Evolutionary conservation across 495 filamentous ascomycete genomes (phyloP).

Genomic region (Trichoderma virens): DNA sequence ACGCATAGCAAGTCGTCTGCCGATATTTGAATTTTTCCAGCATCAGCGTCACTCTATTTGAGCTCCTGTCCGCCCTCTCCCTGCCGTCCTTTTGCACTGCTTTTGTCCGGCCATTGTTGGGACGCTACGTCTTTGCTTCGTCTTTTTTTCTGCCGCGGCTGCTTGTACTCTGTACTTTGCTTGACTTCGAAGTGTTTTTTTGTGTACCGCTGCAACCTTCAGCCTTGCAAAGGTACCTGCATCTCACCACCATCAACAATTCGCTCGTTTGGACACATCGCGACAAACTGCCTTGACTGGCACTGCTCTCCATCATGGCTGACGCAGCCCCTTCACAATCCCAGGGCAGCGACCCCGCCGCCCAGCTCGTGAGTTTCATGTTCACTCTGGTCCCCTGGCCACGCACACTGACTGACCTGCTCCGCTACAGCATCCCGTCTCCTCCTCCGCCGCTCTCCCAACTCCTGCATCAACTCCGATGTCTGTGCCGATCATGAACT

Average conservation of each 20-base stretch:
- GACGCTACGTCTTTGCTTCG: neutral
- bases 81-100: neutral
- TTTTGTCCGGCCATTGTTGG: neutral
- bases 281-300: neutral
- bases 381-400: neutral
- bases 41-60: neutral
- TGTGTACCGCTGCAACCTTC: neutral
- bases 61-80: neutral
- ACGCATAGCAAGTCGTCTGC: neutral
- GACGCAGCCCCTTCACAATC: conserved; percentile 4
- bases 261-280: neutral
- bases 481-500: conserved; percentile 59
- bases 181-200: neutral
- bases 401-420: neutral
- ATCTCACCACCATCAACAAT: neutral
- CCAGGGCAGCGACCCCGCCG: neutral
- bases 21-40: neutral
- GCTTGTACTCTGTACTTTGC: neutral
- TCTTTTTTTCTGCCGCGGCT: neutral
- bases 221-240: neutral
- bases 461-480: conserved; percentile 18
- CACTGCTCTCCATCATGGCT: neutral
- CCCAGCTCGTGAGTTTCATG: conserved; percentile 3
- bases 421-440: neutral
- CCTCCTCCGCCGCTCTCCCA: conserved; percentile 7